phyloP scores from a whole-genome alignment of 805 yeast species.

The Pichia deserticola region DNA sequence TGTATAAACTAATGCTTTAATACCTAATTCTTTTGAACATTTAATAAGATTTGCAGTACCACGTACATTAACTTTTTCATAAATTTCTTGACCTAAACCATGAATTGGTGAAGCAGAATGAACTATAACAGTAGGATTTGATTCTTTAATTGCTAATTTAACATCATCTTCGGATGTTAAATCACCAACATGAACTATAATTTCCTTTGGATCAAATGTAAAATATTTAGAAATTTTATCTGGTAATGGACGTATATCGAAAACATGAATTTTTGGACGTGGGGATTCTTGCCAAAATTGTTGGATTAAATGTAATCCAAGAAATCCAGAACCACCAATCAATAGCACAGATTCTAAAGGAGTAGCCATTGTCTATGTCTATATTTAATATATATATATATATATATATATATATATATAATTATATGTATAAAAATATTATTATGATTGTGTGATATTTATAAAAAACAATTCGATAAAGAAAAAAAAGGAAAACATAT shows the following conservation, averaged over 20 bases:
- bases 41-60: slow-evolving; percentile 76
- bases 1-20: slow-evolving; percentile 79
- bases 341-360: slow-evolving; percentile 55
- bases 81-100: slow-evolving; percentile 73
- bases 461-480: too few species aligned
- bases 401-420: too few species aligned
- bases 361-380: slow-evolving; percentile 13
- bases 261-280: slow-evolving; percentile 70
- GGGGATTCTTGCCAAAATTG: slow-evolving; percentile 65
- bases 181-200: slow-evolving; percentile 73
- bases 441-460: too few species aligned
- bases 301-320: slow-evolving; percentile 85
- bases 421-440: too few species aligned
- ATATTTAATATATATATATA: too few species aligned
- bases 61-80: slow-evolving; percentile 81
- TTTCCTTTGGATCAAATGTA: slow-evolving; percentile 55
- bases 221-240: slow-evolving; percentile 61
- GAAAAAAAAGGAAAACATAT: too few species aligned
- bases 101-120: slow-evolving; percentile 97
- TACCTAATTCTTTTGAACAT: slow-evolving; percentile 44
- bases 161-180: slow-evolving; percentile 71
- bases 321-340: slow-evolving; percentile 94
- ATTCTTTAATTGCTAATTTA: slow-evolving; percentile 45
- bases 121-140: slow-evolving; percentile 69
- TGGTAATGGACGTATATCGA: slow-evolving; percentile 88